A percentile compares a stretch with the other conserved stretches of the same genome.
These are phyloP conservation scores for Kernera saxatilis DNA, from an alignment of 345 rosid species.

Conservation along the genomic window DNA sequence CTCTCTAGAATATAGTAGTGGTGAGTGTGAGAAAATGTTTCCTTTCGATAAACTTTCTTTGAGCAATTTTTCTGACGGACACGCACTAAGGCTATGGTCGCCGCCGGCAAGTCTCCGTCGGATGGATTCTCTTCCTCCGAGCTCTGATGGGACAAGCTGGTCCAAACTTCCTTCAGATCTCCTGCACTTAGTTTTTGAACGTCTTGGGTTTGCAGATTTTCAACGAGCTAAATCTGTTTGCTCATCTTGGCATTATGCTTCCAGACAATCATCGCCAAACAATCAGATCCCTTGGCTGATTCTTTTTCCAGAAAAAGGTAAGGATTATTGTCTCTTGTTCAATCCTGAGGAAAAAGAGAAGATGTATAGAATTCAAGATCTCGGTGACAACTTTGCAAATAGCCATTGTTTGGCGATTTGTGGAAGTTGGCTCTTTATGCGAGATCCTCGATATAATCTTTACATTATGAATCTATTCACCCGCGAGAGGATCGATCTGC, in stretches of 20 bases:
- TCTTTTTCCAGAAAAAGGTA: background rate
- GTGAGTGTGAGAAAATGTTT: background rate
- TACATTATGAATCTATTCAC: background rate
- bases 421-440: slow-evolving; percentile 6
- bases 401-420: background rate
- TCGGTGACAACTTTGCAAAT: background rate
- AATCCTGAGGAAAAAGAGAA: background rate
- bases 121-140: background rate
- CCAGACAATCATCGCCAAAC: background rate
- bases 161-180: background rate
- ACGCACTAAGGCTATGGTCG: too few species aligned
- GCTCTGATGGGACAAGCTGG: background rate
- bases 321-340: background rate
- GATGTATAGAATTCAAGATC: background rate
- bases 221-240: slow-evolving; percentile 8
- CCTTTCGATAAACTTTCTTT: background rate
- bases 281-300: slow-evolving; percentile 5
- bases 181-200: background rate
- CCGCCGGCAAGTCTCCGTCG: background rate
- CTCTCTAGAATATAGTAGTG: background rate
- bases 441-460: background rate
- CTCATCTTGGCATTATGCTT: background rate
- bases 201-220: slow-evolving; percentile 3
- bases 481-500: background rate
- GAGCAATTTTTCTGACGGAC: background rate